Percentiles rank a stretch among this genome's conserved stretches.
Conservation (phyloP, 139 green algal genomes). For the Haematococcus lacustris region DNA sequence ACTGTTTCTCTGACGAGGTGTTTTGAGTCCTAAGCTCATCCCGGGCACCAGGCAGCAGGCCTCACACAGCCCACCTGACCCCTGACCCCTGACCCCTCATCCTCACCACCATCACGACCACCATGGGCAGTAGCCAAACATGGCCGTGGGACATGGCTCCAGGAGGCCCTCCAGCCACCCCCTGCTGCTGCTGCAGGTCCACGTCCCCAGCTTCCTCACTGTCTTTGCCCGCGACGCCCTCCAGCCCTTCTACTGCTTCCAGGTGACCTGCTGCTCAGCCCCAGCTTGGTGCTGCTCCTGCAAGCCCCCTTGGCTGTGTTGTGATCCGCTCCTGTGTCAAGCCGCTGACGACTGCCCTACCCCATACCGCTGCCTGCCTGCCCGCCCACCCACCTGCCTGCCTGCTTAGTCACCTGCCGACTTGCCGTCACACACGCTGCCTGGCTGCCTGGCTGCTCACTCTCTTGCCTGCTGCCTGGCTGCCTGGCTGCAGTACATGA, state of each 20-base stretch:
- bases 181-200: too few species aligned
- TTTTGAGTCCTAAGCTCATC: not conserved
- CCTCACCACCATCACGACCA: not conserved
- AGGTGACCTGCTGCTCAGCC: not conserved
- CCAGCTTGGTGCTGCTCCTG: not conserved
- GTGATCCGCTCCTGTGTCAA: not conserved
- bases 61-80: not conserved
- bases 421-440: not conserved
- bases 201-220: not conserved
- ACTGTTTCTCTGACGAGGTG: not conserved
- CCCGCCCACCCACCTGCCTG: not conserved
- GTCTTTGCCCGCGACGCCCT: constrained; percentile 9
- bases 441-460: not conserved
- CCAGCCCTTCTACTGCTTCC: constrained; percentile 16
- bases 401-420: not conserved
- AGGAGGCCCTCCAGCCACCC: not conserved
- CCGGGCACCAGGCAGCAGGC: not conserved
- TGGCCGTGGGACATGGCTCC: not conserved
- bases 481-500: constrained; percentile 7
- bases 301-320: not conserved
- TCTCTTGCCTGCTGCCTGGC: not conserved
- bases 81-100: not conserved
- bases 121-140: not conserved
- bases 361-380: not conserved
- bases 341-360: not conserved